phyloP scores from a whole-genome alignment of 768 basidiomycete genomes.

The Suillus ampliporus region DNA sequence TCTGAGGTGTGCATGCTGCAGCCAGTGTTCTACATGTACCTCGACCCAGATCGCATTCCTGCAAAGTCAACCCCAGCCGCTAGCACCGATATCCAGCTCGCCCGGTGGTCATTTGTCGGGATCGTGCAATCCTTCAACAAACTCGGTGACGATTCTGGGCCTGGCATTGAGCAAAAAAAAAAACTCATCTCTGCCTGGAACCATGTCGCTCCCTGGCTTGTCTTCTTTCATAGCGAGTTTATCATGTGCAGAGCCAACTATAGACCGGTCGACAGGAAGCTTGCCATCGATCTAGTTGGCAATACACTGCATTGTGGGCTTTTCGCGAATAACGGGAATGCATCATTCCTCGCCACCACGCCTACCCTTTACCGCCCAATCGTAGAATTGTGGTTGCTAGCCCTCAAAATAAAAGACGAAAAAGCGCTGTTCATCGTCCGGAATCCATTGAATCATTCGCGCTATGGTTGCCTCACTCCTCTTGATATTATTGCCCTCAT shows the following conservation, averaged over 20 bases:
- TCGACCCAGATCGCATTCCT: conserved; percentile 6
- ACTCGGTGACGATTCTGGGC: not conserved
- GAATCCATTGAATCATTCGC: not conserved
- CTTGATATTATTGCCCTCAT: not conserved
- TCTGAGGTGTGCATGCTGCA: not conserved
- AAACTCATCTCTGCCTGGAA: not conserved
- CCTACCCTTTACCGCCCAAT: not conserved
- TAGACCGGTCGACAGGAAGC: not conserved
- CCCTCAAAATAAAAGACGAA: not conserved
- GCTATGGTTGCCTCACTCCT: too few species aligned
- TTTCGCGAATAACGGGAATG: too few species aligned
- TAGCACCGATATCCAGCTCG: conserved; percentile 7
- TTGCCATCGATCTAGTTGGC: not conserved
- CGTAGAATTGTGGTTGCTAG: not conserved
- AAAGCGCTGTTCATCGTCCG: not conserved
- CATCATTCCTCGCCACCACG: not conserved
- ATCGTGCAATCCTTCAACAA: not conserved
- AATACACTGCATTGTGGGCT: not conserved
- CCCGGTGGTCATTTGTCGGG: not conserved
- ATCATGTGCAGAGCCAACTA: conserved; percentile 3
- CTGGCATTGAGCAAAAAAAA: not conserved
- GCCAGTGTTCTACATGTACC: conserved; percentile 3
- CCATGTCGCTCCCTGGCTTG: not conserved
- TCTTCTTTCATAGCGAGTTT: not conserved
- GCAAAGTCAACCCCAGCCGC: not conserved